Evolutionary conservation across 2,329 filamentous ascomycete species (phyloP).

Genomic region (Ceratocystis destructans): DNA sequence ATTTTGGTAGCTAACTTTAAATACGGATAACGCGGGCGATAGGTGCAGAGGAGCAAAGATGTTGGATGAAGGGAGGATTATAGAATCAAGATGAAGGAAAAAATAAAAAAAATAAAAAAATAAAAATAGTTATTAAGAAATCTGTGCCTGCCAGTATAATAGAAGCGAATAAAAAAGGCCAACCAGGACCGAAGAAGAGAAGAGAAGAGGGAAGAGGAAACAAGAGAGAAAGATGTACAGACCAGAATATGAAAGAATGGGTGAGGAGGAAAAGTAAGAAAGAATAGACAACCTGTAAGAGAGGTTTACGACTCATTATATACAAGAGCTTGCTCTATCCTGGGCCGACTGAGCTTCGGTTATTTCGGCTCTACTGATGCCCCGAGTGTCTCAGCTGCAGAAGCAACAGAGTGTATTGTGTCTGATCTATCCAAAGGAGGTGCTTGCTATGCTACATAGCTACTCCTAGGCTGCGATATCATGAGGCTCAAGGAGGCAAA

Average conservation of each 20-base stretch:
- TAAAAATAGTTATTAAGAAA: conserved; percentile 20
- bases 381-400: not conserved
- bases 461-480: not conserved
- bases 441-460: not conserved
- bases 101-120: conserved; percentile 22
- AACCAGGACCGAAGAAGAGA: conserved; percentile 19
- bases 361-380: not conserved
- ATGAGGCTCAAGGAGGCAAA: not conserved
- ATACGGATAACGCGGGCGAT: conserved; percentile 24
- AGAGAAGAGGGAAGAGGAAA: not conserved
- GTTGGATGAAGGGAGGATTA: conserved; percentile 10
- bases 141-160: conserved; percentile 17
- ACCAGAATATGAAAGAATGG: conserved; percentile 15
- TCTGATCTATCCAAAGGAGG: not conserved
- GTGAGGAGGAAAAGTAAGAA: conserved; percentile 17
- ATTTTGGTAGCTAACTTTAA: conserved; percentile 25
- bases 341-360: not conserved
- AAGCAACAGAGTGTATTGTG: not conserved
- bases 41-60: conserved; percentile 17
- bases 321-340: conserved; percentile 1
- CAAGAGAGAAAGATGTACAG: not conserved
- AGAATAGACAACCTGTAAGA: not conserved
- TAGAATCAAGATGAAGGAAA: not conserved
- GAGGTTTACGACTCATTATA: conserved; percentile 12
- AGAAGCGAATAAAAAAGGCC: conserved; percentile 18